Conservation (phyloP, 192 early-diverging fungal genomes). For the Thamnidium elegans region DNA sequence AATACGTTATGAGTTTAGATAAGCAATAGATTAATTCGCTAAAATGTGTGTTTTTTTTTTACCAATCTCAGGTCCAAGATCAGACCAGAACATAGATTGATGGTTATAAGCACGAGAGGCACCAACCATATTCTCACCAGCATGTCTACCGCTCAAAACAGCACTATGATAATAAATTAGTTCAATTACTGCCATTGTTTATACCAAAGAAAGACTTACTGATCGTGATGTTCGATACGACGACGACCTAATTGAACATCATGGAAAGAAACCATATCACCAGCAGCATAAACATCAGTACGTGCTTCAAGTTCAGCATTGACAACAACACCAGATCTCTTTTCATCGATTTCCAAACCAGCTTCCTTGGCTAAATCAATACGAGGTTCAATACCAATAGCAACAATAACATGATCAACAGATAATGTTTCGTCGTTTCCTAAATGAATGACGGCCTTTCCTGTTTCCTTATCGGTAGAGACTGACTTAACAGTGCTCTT, state of each 20-base stretch:
- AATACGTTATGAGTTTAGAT: neutral
- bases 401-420: conserved; percentile 62
- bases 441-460: conserved; percentile 43
- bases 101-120: conserved; percentile 51
- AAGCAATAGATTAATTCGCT: neutral
- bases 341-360: conserved; percentile 59
- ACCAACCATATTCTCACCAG: conserved; percentile 60
- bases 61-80: conserved; percentile 47
- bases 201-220: conserved; percentile 19
- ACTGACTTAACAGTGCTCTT: conserved; percentile 39
- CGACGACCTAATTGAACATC: conserved; percentile 62
- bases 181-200: neutral
- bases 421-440: conserved; percentile 37
- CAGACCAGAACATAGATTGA: conserved; percentile 63
- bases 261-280: conserved; percentile 63
- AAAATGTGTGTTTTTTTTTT: neutral
- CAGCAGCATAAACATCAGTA: conserved; percentile 60
- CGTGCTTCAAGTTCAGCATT: conserved; percentile 66
- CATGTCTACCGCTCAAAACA: conserved; percentile 55
- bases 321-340: conserved; percentile 56
- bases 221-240: conserved; percentile 66
- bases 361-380: conserved; percentile 54
- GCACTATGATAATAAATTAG: conserved; percentile 31
- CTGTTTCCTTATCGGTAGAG: conserved; percentile 23
- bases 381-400: conserved; percentile 60